A percentile compares a stretch with the other conserved stretches of the same genome.
Conservation (phyloP, 768 basidiomycete species). For the Plicaturopsis crispa region DNA sequence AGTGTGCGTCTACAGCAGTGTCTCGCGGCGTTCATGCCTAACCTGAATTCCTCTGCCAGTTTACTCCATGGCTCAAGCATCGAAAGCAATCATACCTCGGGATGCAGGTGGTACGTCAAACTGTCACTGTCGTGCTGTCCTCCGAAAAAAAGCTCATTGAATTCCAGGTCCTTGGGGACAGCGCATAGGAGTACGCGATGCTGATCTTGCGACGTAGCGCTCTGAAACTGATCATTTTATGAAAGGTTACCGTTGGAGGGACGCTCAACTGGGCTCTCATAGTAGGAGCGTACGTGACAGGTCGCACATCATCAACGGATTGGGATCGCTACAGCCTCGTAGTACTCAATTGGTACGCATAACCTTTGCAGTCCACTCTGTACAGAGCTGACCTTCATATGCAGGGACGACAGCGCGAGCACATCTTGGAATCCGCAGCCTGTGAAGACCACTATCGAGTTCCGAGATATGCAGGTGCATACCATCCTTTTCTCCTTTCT, state of each 20-base stretch:
- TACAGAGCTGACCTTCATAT: conserved; percentile 1
- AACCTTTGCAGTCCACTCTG: not conserved
- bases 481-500: no score
- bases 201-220: not conserved
- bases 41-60: conserved; percentile 24
- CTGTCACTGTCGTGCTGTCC: no score
- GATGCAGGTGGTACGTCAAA: conserved; percentile 58
- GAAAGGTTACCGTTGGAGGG: conserved; percentile 43
- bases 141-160: no score
- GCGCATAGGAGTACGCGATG: conserved; percentile 45
- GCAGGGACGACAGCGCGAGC: conserved; percentile 45
- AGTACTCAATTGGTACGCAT: conserved; percentile 56
- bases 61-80: conserved; percentile 69
- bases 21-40: conserved; percentile 1
- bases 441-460: conserved; percentile 53
- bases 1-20: conserved; percentile 40
- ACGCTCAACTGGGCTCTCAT: conserved; percentile 45
- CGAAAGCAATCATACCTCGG: conserved; percentile 64
- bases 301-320: conserved; percentile 42
- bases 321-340: conserved; percentile 65
- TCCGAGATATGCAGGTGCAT: conserved; percentile 51
- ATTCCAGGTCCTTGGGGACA: conserved; percentile 65
- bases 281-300: conserved; percentile 63
- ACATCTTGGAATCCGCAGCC: conserved; percentile 48
- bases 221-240: no score